A percentile compares a stretch with the other conserved stretches of the same genome.
Evolutionary conservation across 768 basidiomycete species (phyloP).

Genomic region (Tylopilus sp.): DNA sequence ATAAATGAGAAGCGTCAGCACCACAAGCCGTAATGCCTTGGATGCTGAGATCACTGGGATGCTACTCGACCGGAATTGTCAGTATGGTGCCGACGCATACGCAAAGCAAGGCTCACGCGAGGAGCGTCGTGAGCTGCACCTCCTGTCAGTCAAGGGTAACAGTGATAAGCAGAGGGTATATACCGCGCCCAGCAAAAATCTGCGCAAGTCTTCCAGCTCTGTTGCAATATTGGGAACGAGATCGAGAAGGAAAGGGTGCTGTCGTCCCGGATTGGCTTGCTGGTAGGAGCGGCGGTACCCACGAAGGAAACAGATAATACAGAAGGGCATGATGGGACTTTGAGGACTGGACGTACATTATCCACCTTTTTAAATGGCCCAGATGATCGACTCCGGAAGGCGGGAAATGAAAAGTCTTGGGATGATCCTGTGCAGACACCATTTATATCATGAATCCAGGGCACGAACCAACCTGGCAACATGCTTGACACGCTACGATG

Average conservation of each 20-base stretch:
- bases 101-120: not conserved
- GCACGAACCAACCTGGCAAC: too few species aligned
- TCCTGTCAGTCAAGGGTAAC: not conserved
- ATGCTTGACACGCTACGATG: too few species aligned
- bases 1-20: slow-evolving; percentile 21
- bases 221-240: not conserved
- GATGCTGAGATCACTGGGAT: slow-evolving; percentile 5
- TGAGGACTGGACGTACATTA: too few species aligned
- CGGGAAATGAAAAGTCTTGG: too few species aligned
- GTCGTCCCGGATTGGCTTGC: not conserved
- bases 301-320: not conserved
- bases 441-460: too few species aligned
- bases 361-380: too few species aligned
- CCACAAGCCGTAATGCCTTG: not conserved
- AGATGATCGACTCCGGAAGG: too few species aligned
- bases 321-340: slow-evolving; percentile 2
- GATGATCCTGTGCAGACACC: too few species aligned
- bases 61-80: not conserved
- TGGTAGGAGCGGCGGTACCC: not conserved
- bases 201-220: slow-evolving; percentile 15
- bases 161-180: not conserved
- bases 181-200: slow-evolving; percentile 16
- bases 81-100: not conserved
- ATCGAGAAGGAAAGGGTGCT: not conserved
- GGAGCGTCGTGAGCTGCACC: not conserved